phyloP scores from a whole-genome alignment of 306 rosid species.

The Mucuna pruriens region DNA sequence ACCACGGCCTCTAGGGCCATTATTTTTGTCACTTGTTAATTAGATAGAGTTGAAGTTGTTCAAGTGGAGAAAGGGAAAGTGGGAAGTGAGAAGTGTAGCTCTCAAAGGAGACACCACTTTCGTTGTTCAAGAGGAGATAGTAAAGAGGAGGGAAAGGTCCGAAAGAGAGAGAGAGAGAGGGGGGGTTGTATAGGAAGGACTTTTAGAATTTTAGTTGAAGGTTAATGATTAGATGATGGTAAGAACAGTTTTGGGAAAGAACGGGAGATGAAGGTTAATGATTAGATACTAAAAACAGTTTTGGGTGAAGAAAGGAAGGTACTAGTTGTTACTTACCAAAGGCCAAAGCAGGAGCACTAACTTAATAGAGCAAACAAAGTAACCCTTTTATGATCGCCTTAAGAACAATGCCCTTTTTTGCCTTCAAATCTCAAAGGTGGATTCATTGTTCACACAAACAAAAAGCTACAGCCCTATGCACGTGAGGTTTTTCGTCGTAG shows the following conservation, averaged over 20 bases:
- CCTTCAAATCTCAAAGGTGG: slow-evolving; percentile 20
- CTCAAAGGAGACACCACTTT: slow-evolving; percentile 11
- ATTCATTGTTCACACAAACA: slow-evolving; percentile 24
- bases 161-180: neutral
- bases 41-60: neutral
- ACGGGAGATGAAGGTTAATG: slow-evolving; percentile 15
- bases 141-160: neutral
- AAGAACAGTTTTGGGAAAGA: slow-evolving; percentile 9
- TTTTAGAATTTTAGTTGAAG: neutral
- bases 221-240: neutral
- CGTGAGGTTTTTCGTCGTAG: slow-evolving; percentile 47
- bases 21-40: neutral
- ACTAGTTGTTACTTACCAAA: neutral
- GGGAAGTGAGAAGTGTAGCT: slow-evolving; percentile 21
- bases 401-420: slow-evolving; percentile 5
- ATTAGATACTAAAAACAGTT: slow-evolving; percentile 22
- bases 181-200: neutral
- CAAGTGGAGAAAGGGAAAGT: neutral
- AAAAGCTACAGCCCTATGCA: slow-evolving; percentile 45
- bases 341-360: slow-evolving; percentile 14
- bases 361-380: slow-evolving; percentile 38
- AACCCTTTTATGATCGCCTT: slow-evolving; percentile 29
- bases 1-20: slow-evolving; percentile 55
- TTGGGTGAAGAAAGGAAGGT: slow-evolving; percentile 26
- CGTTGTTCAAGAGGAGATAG: neutral